Evolutionary conservation across 164 flowering plant species (phyloP).

Genomic region (Kingdonia uniflora): DNA sequence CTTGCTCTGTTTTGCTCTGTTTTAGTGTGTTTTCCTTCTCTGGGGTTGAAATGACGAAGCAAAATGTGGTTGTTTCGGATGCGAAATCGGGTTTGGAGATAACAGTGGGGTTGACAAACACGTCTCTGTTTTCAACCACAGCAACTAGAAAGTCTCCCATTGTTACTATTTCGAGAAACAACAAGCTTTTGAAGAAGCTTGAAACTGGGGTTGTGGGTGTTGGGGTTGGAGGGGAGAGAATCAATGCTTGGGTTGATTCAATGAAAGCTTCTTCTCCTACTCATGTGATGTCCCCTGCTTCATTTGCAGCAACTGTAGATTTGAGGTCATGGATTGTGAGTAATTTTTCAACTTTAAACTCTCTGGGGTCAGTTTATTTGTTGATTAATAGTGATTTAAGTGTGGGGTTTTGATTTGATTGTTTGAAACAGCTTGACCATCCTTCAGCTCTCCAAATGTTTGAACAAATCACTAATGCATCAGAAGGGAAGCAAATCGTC

Average conservation of each 20-base stretch:
- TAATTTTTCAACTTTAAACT: too few relatives aligned
- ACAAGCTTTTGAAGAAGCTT: constrained; percentile 7
- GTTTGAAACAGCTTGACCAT: constrained; percentile 32
- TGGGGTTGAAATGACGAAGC: constrained; percentile 45
- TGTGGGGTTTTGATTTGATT: not conserved
- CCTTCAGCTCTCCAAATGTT: constrained; percentile 78
- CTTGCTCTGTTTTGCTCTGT: too few relatives aligned
- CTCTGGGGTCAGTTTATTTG: too few relatives aligned
- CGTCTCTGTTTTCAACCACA: constrained; percentile 23
- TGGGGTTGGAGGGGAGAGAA: constrained; percentile 15
- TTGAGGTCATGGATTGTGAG: too few relatives aligned
- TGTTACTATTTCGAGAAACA: constrained; percentile 1
- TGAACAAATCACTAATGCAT: constrained; percentile 48
- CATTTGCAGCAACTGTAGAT: constrained; percentile 8
- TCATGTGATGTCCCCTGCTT: constrained; percentile 30
- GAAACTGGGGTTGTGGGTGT: constrained; percentile 8
- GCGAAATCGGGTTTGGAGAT: constrained; percentile 24
- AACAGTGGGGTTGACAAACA: constrained; percentile 16
- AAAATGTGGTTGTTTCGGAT: constrained; percentile 38
- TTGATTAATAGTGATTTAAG: too few relatives aligned
- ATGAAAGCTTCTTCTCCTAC: constrained; percentile 90
- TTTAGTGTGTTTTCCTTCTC: too few relatives aligned
- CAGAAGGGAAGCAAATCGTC: constrained; percentile 72
- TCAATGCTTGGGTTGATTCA: constrained; percentile 64
- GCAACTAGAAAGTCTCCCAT: constrained; percentile 20